Base-by-base conservation (phyloP, 1,284 basidiomycete genomes). In the Omphalotus olearius region DNA sequence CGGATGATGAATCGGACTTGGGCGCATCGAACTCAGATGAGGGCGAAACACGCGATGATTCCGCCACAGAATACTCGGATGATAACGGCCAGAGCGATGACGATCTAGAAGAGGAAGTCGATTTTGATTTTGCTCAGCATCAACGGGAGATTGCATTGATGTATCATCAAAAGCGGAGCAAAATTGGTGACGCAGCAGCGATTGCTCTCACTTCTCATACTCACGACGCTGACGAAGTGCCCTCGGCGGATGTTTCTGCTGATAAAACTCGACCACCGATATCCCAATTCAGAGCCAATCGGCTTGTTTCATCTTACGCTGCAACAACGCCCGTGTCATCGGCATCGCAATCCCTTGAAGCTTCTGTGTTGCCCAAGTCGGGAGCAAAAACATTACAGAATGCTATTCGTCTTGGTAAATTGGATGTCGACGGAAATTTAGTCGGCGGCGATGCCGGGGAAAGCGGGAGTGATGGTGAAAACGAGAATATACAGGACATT, bases 141-240 rank as follows among this genome's bases (percentile, higher is more conserved):
- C 85, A 88, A 56, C 80, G 86, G 26, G 86, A 88, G 62, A 75
- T 89, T 55, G 82, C 83, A n/a, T 61, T 88, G 36, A 80, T 80
- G 54, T 89, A 90, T 62, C 75, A 85, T 61, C 69, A 74, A 56
- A 83, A 82, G 61, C 78, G 85, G 47, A 68, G 66, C 16, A 70
- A 69, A 11, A 73, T 89, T 43, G 79, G 80, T 0, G 67, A 74
- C 30, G 76, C 76, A 44, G 74, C 78, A 36, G 68, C 75, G 10
- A 68, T 69, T 37, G 79, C 74, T 5, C 72, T 85, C 69, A 69
- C 69, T 50, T 69, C 70, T 9, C 75, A 77, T 59, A 65, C 67
- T 30, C 73, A 77, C 55, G 66, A 70, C 16, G 40, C 53, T 17
- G 65, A 65, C 17, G 66, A 70, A 37, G 52, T 51, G 18, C 33